phyloP scores from a whole-genome alignment of 1,139 yeast species.

The Ogataea hybrid region DNA sequence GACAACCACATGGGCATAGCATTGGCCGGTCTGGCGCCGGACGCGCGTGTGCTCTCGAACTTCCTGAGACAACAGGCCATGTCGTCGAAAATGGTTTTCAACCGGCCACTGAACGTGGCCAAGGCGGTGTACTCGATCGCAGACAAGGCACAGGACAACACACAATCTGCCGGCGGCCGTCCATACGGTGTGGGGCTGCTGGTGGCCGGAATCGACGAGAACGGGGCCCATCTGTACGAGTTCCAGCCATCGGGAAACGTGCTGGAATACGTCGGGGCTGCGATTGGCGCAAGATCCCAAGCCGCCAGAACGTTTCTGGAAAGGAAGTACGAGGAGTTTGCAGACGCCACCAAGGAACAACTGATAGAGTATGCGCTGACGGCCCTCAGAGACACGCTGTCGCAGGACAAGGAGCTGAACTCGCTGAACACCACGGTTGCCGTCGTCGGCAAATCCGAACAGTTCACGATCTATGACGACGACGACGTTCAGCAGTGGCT shows the following conservation, averaged over 20 bases:
- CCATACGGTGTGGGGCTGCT: slow-evolving; percentile 97
- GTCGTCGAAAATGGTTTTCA: slow-evolving; percentile 80
- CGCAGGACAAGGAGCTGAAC: slow-evolving; percentile 91
- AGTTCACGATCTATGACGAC: slow-evolving; percentile 79
- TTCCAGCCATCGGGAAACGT: slow-evolving; percentile 96
- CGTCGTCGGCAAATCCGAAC: slow-evolving; percentile 74
- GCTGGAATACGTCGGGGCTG: slow-evolving; percentile 87
- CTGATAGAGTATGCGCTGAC: slow-evolving; percentile 84
- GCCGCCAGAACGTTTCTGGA: slow-evolving; percentile 97
- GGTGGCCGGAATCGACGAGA: slow-evolving; percentile 88
- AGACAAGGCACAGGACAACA: slow-evolving; percentile 95
- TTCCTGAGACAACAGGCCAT: slow-evolving; percentile 89
- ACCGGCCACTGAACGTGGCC: slow-evolving; percentile 80
- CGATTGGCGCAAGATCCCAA: slow-evolving; percentile 98
- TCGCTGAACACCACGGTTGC: slow-evolving; percentile 85
- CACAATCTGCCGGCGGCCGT: slow-evolving; percentile 93
- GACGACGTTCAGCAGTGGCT: slow-evolving; percentile 79
- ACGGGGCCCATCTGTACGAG: slow-evolving; percentile 93
- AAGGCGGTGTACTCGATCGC: slow-evolving; percentile 86
- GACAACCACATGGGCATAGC: slow-evolving; percentile 95
- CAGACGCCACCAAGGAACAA: slow-evolving; percentile 61
- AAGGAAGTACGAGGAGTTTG: slow-evolving; percentile 70
- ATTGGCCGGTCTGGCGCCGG: slow-evolving; percentile 97
- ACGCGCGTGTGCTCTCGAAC: slow-evolving; percentile 89
- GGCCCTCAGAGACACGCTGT: slow-evolving; percentile 89